These are phyloP conservation scores for Penicillium sp. DNA, from an alignment of 2,329 filamentous ascomycete genomes.

Conservation along the genomic window DNA sequence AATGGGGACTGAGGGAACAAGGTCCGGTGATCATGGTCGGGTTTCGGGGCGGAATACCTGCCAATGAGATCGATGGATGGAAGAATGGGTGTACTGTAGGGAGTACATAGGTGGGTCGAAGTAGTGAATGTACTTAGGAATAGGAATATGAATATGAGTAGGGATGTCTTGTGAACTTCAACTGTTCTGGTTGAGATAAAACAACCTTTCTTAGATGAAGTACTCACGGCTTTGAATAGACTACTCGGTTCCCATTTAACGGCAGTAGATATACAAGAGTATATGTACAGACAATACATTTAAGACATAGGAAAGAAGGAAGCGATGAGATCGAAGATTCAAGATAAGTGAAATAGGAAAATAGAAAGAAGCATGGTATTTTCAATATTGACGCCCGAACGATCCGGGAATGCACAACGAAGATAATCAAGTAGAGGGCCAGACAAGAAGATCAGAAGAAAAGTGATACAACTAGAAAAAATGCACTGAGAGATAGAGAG, in stretches of 20 bases:
- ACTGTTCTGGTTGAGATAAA: no score
- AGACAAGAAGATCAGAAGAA: slow-evolving; percentile 15
- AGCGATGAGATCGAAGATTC: background rate
- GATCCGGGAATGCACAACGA: slow-evolving; percentile 30
- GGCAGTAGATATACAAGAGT: slow-evolving; percentile 14
- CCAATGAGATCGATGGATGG: no score
- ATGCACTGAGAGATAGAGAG: slow-evolving; percentile 1
- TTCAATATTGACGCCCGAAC: slow-evolving; percentile 34
- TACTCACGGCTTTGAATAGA: background rate
- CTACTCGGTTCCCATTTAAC: background rate
- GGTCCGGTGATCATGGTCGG: no score
- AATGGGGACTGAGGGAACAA: no score
- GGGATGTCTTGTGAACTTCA: no score
- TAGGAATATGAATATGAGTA: no score
- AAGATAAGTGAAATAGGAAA: slow-evolving; percentile 1
- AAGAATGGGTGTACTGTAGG: no score
- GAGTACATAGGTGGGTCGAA: no score
- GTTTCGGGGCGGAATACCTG: no score
- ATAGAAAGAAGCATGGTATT: slow-evolving; percentile 29
- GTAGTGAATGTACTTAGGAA: no score
- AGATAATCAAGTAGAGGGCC: slow-evolving; percentile 12
- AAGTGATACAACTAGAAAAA: slow-evolving; percentile 16
- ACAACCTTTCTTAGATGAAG: background rate
- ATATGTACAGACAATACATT: slow-evolving; percentile 14
- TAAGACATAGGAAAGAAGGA: background rate